Conservation (phyloP, 805 yeast species). For the Saturnispora mendoncae region DNA sequence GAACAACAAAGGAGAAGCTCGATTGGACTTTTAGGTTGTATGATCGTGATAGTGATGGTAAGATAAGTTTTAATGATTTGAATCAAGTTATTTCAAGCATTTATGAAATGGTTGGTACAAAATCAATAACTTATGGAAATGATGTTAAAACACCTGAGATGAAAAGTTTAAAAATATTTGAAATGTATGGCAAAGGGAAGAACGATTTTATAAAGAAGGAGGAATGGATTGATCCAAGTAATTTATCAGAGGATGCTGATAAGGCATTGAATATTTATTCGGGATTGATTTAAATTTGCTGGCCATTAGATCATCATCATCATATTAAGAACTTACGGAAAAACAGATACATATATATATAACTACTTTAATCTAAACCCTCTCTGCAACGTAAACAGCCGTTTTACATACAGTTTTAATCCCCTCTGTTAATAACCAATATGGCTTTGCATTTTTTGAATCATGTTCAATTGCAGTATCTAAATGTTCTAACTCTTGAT, state of each 20-base stretch:
- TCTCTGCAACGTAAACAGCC: constrained; percentile 90
- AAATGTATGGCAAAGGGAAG: constrained; percentile 3
- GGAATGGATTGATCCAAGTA: constrained; percentile 77
- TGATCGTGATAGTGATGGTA: constrained; percentile 75
- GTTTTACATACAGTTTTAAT: constrained; percentile 74
- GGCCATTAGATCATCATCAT: not conserved
- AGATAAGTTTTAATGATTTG: constrained; percentile 69
- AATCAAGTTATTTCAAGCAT: constrained; percentile 71
- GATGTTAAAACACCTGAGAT: constrained; percentile 90
- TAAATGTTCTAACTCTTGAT: constrained; percentile 90
- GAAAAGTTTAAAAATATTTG: constrained; percentile 61
- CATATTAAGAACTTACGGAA: not conserved
- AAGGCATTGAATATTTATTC: constrained; percentile 57
- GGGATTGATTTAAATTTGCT: constrained; percentile 19
- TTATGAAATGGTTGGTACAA: constrained; percentile 87
- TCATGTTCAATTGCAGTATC: constrained; percentile 90
- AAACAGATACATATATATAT: not conserved
- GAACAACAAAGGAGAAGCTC: constrained; percentile 73
- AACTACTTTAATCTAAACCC: constrained; percentile 39
- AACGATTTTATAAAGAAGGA: constrained; percentile 46
- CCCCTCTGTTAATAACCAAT: constrained; percentile 77
- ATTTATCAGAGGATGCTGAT: constrained; percentile 66
- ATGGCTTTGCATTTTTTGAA: constrained; percentile 89
- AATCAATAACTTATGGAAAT: constrained; percentile 75
- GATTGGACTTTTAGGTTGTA: constrained; percentile 86